Percentiles rank a stretch among this genome's conserved stretches.
Evolutionary conservation across 2,329 filamentous ascomycete species (phyloP).

Genomic region (Pseudogymnoascus sp.): DNA sequence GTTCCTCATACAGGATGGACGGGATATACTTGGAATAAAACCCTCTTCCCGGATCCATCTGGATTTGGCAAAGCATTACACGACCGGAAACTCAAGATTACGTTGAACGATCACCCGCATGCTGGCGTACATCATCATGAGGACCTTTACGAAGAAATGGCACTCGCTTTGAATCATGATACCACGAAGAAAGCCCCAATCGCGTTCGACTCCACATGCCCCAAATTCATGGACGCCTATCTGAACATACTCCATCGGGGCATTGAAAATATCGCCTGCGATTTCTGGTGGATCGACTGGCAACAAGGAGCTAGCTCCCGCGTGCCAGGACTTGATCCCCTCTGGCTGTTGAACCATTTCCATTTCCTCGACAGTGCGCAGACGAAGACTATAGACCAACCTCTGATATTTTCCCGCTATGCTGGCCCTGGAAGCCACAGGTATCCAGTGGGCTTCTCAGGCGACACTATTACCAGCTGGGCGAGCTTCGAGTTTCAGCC

Average conservation of each 20-base stretch:
- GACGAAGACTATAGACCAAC: conserved; percentile 29
- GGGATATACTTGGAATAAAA: conserved; percentile 54
- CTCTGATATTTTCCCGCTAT: conserved; percentile 52
- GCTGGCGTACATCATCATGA: conserved; percentile 45
- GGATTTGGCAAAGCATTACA: conserved; percentile 44
- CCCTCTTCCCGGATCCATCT: conserved; percentile 48
- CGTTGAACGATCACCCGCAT: conserved; percentile 55
- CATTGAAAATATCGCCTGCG: conserved; percentile 44
- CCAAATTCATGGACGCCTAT: conserved; percentile 48
- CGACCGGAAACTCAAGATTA: conserved; percentile 41
- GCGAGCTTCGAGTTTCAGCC: conserved; percentile 53
- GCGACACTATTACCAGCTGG: conserved; percentile 53
- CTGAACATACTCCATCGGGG: conserved; percentile 47
- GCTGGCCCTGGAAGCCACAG: conserved; percentile 55
- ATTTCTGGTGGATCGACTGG: conserved; percentile 64
- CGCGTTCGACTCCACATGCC: conserved; percentile 46
- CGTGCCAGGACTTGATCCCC: conserved; percentile 50
- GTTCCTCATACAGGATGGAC: conserved; percentile 46
- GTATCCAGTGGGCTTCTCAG: conserved; percentile 57
- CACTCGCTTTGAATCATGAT: conserved; percentile 42
- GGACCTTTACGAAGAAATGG: conserved; percentile 47
- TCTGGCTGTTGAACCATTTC: conserved; percentile 59
- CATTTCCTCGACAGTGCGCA: conserved; percentile 46
- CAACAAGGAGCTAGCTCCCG: conserved; percentile 50
- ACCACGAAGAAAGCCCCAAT: conserved; percentile 42